Evolutionary conservation across 805 yeast genomes (phyloP), one percentile per base, ranked within the genome.

Genomic region (Blastobotrys muscicola): DNA sequence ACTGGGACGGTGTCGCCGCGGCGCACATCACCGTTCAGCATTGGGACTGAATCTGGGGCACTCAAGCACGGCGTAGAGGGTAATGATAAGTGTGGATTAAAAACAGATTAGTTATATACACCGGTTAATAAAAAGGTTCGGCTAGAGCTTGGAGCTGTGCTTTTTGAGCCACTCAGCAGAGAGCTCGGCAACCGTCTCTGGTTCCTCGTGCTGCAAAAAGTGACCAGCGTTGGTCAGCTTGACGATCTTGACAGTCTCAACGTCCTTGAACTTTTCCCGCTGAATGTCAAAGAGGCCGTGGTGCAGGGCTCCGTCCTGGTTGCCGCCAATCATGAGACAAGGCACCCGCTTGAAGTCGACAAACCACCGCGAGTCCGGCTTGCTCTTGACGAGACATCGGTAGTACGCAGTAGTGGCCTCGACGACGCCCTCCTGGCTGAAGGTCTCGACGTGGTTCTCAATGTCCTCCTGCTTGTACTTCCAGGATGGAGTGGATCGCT

Each of bases 391-490:
- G 32, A 45, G 8, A 8, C 44, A 38, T 10, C 59, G 51, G 42
- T 56, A 56, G 45, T 56, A 56, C 0, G 55, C 57, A 8, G 60
- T 54, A 3, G 58, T 39, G 12, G 54, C 47, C 12, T 54, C 52
- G 12, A 45, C 30, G 2, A 55, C 57, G 0, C 54, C 57, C 1
- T 54, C 53, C 43, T 50, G 50, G 33, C 45, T 44, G 14, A 55
- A 45, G 9, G 52, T 49, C 23, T 40, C 33, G 32, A 42, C 43
- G n/a, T 53, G 53, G 7, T 45, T 39, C 2, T 34, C 42, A 8
- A 56, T 33, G 10, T 50, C 51, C 5, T 48, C 47, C 14, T 36
- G 39, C 10, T 48, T 10, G 41, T 49, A 45, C 15, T 43, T 31
- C 50, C 53, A 55, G 26, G 44, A 43, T 1, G 60, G 60, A 2